These are phyloP conservation scores for Sanguinoderma infundibulare DNA, from an alignment of 1,284 basidiomycete species.

Conservation along the genomic window DNA sequence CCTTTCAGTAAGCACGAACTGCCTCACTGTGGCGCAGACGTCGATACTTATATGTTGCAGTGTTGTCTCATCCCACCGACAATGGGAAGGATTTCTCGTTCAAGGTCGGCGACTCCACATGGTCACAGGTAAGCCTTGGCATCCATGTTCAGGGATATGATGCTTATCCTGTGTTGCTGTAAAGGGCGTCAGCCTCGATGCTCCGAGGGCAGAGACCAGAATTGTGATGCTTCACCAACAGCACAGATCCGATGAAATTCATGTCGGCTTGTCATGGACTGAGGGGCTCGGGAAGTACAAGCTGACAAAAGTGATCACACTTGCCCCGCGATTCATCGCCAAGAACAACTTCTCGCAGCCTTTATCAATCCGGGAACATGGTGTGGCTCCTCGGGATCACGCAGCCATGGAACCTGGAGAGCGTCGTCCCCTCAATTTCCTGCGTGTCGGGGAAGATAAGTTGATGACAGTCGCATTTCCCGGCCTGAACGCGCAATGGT, in stretches of 20 bases:
- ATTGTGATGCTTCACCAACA: constrained; percentile 75
- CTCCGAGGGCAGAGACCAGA: constrained; percentile 88
- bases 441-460: constrained; percentile 71
- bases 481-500: constrained; percentile 88
- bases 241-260: constrained; percentile 79
- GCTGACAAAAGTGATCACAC: constrained; percentile 91
- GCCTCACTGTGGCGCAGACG: constrained; percentile 20
- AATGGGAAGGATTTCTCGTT: constrained; percentile 88
- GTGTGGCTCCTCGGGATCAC: constrained; percentile 70
- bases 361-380: constrained; percentile 87
- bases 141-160: constrained; percentile 5
- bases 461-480: constrained; percentile 86
- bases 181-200: constrained; percentile 87
- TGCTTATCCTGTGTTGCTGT: neutral
- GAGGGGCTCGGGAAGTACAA: constrained; percentile 98
- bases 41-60: constrained; percentile 49
- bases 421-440: constrained; percentile 71
- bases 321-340: constrained; percentile 91
- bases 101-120: constrained; percentile 84
- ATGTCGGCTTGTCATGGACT: constrained; percentile 90
- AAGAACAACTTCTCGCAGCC: constrained; percentile 79
- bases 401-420: constrained; percentile 73
- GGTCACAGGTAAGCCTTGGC: constrained; percentile 79
- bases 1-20: constrained; percentile 73
- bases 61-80: constrained; percentile 88